Conservation (phyloP, 108 stramenopile genomes). For the Pseudonitzschia delicatissima region DNA sequence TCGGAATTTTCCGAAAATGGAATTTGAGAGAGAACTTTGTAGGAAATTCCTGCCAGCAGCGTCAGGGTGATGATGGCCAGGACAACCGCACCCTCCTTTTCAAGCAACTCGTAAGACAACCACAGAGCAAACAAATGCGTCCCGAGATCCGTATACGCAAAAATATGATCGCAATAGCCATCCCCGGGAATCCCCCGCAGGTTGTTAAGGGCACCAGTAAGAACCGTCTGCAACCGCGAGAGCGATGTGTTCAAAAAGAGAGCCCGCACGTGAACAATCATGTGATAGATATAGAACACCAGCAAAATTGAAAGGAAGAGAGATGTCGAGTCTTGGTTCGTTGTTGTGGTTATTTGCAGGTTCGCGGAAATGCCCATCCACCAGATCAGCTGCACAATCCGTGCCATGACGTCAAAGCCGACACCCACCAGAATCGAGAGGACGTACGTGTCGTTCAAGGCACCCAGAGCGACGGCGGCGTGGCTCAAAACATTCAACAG, state of each 20-base stretch:
- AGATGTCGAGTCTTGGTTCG: background rate
- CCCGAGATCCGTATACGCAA: conserved; percentile 2
- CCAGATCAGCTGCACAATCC: conserved; percentile 2
- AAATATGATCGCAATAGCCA: background rate
- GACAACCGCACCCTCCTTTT: background rate
- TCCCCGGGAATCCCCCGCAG: conserved; percentile 1
- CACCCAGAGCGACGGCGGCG: conserved; percentile 6
- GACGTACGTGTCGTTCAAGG: conserved; percentile 8
- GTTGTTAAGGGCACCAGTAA: conserved; percentile 1
- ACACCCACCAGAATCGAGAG: conserved; percentile 8
- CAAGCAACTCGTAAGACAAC: background rate
- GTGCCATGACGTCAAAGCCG: conserved; percentile 10
- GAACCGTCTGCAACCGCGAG: background rate
- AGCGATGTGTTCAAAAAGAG: background rate
- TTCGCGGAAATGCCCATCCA: background rate
- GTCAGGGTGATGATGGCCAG: background rate
- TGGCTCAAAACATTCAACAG: background rate
- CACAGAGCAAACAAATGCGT: background rate
- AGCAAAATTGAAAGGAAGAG: background rate
- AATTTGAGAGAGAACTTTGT: background rate
- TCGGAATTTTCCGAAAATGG: background rate
- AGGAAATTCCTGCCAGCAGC: background rate
- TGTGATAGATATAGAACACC: conserved; percentile 2
- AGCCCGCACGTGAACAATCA: conserved; percentile 6
- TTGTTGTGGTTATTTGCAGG: background rate